Base-by-base conservation (phyloP, 768 basidiomycete genomes). In the Coprinellus micaceus region DNA sequence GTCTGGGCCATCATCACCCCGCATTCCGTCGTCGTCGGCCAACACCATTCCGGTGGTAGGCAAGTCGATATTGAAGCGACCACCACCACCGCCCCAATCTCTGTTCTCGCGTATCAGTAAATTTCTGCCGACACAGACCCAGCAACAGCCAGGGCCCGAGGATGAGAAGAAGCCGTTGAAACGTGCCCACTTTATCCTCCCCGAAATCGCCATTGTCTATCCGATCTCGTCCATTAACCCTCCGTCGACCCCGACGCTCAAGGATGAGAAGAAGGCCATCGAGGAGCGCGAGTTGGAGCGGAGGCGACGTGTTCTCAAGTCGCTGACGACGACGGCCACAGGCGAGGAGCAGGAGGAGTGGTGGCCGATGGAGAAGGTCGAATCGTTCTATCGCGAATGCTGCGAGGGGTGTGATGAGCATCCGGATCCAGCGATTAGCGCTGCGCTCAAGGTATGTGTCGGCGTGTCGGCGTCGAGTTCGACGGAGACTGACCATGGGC, bases 101-200 rank as follows among this genome's bases (percentile, higher is more conserved):
- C 80, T 92, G 54, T 82, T 92, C 68, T 84, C 84, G 21, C 83
- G 88, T 53, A 78, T 91, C 66, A 85, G 85, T 43, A 82, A 85
- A 56, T 85, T 91, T 67, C 73, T 92, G 22, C 89, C 89, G 13
- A 80, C 81, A 0, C 84, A 82, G 59, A 67, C 61, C 41, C 73
- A 72, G 26, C 54, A 72, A 2, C 65, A 62, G 24, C 53, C 67
- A n/a, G 58, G 64, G 26, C 37, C 61, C 49, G 82, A 82, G 64
- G 75, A 70, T 10, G 70, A 82, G 45, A 69, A 71, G 33, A 82
- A 79, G 63, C 83, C 90, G 11, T 78, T 96, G 60, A 93, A 91
- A 66, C 75, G 91, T 49, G 97, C 95, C 0, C 91, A 96, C 63
- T 98, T 98, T 67, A 90, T 96, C 61, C 75, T 97, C 12, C 91